Percentiles rank a stretch among this genome's conserved stretches.
Conservation (phyloP, 2,329 filamentous ascomycete species). For the Laburnicola sp. region DNA sequence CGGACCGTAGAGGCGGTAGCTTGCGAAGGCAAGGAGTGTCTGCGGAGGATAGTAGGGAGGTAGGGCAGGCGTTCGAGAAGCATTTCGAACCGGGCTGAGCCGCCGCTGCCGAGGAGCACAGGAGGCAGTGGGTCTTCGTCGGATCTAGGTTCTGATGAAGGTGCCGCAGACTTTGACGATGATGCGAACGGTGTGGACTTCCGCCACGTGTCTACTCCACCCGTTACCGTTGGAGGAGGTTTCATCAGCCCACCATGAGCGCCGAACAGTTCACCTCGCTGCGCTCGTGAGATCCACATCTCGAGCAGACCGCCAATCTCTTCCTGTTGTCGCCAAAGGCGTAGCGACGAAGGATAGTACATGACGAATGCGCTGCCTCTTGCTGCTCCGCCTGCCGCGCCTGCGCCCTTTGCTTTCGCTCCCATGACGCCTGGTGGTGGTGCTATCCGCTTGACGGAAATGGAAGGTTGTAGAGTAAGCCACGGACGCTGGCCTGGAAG, state of each 20-base stretch:
- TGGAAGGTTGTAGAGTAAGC: slow-evolving; percentile 81
- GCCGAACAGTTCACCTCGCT: slow-evolving; percentile 44
- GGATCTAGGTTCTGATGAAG: background rate
- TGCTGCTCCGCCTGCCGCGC: slow-evolving; percentile 17
- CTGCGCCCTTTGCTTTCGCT: slow-evolving; percentile 35
- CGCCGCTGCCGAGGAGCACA: slow-evolving; percentile 61
- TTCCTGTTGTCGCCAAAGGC: slow-evolving; percentile 80
- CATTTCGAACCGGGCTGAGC: slow-evolving; percentile 70
- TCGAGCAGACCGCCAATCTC: slow-evolving; percentile 77
- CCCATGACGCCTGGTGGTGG: slow-evolving; percentile 44
- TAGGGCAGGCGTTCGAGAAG: slow-evolving; percentile 87
- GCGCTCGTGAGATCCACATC: slow-evolving; percentile 65
- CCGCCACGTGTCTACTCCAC: slow-evolving; percentile 47
- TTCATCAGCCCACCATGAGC: slow-evolving; percentile 27
- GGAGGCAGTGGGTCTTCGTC: slow-evolving; percentile 21
- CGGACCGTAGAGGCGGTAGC: slow-evolving; percentile 44
- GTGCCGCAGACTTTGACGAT: slow-evolving; percentile 10
- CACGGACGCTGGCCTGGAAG: slow-evolving; percentile 87
- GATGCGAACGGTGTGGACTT: slow-evolving; percentile 25
- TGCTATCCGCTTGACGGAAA: slow-evolving; percentile 71
- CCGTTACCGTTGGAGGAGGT: slow-evolving; percentile 28
- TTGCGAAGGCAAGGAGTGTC: slow-evolving; percentile 2
- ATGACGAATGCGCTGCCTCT: slow-evolving; percentile 75
- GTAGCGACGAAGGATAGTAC: slow-evolving; percentile 86
- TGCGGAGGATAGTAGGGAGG: slow-evolving; percentile 65